Evolutionary conservation across 2,329 filamentous ascomycete genomes (phyloP).

Genomic region (Grosmannia serpens): DNA sequence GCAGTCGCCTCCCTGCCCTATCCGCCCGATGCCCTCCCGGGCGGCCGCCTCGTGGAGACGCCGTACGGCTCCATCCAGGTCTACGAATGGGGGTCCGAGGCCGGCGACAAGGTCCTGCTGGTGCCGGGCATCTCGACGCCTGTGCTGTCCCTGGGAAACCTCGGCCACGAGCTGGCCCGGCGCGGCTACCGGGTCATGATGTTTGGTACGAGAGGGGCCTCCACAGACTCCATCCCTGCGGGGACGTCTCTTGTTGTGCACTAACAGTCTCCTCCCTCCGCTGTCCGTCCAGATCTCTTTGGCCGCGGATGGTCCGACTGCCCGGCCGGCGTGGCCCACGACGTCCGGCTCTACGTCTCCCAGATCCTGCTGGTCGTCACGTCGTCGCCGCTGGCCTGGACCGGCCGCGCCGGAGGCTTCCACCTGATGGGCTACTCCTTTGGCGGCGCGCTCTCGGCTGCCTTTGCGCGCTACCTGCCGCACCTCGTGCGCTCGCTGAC

Average conservation of each 20-base stretch:
- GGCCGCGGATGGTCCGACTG: slow-evolving; percentile 69
- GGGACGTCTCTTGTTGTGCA: not conserved
- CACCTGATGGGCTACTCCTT: slow-evolving; percentile 69
- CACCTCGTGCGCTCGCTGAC: slow-evolving; percentile 50
- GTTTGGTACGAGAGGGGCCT: slow-evolving; percentile 38
- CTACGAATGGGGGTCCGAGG: slow-evolving; percentile 69
- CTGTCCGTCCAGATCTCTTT: slow-evolving; percentile 45
- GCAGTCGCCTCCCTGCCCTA: slow-evolving; percentile 36
- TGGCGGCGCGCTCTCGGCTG: slow-evolving; percentile 60
- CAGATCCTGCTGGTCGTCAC: slow-evolving; percentile 56
- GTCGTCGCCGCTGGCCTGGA: slow-evolving; percentile 50
- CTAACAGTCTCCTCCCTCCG: not conserved
- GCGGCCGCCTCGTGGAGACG: slow-evolving; percentile 54
- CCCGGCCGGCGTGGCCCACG: slow-evolving; percentile 47
- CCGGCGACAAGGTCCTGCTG: slow-evolving; percentile 60
- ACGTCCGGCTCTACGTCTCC: slow-evolving; percentile 50
- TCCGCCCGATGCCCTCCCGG: slow-evolving; percentile 58
- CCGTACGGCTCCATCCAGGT: slow-evolving; percentile 61
- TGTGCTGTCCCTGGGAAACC: slow-evolving; percentile 52
- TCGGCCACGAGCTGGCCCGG: slow-evolving; percentile 54
- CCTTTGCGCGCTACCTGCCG: slow-evolving; percentile 60
- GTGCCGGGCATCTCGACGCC: slow-evolving; percentile 78
- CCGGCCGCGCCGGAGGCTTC: slow-evolving; percentile 39
- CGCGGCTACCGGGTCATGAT: slow-evolving; percentile 67
- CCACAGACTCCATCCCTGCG: not conserved